A percentile compares a stretch with the other conserved stretches of the same genome.
These are phyloP conservation scores for Magnaporthales sp. DNA, from an alignment of 2,329 filamentous ascomycete species.

Conservation along the genomic window DNA sequence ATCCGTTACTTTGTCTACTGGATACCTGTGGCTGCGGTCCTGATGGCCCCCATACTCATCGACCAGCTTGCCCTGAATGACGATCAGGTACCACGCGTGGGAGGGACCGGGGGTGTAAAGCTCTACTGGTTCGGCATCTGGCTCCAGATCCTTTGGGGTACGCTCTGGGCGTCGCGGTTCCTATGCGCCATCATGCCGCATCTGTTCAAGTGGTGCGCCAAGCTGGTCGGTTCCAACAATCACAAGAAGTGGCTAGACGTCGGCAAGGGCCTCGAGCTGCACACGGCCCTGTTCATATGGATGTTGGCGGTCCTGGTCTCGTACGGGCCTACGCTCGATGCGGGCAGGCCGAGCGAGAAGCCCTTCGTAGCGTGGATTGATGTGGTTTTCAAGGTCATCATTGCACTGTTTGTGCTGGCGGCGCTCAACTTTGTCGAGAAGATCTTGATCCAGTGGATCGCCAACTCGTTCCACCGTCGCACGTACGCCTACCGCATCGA, in stretches of 20 bases:
- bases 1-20: conserved; percentile 40
- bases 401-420: conserved; percentile 72
- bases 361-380: conserved; percentile 59
- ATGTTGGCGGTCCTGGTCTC: conserved; percentile 79
- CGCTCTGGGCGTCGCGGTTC: conserved; percentile 68
- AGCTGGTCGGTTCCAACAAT: conserved; percentile 71
- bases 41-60: conserved; percentile 37
- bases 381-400: conserved; percentile 76
- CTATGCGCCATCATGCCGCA: conserved; percentile 40
- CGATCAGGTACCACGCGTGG: conserved; percentile 38
- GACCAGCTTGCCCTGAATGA: conserved; percentile 30
- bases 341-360: conserved; percentile 31
- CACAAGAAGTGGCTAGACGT: conserved; percentile 91
- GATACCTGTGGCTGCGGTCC: conserved; percentile 32
- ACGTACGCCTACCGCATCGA: conserved; percentile 89
- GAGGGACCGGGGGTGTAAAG: conserved; percentile 62
- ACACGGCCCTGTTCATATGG: conserved; percentile 85
- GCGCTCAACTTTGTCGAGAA: conserved; percentile 83
- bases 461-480: conserved; percentile 82
- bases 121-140: conserved; percentile 92
- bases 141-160: conserved; percentile 89
- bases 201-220: conserved; percentile 45
- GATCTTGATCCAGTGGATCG: conserved; percentile 89
- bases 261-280: conserved; percentile 75
- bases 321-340: conserved; percentile 67